Evolutionary conservation across 768 basidiomycete genomes (phyloP), one percentile per base, ranked within the genome.

Genomic region (Rubroboletus pulcherrimus): DNA sequence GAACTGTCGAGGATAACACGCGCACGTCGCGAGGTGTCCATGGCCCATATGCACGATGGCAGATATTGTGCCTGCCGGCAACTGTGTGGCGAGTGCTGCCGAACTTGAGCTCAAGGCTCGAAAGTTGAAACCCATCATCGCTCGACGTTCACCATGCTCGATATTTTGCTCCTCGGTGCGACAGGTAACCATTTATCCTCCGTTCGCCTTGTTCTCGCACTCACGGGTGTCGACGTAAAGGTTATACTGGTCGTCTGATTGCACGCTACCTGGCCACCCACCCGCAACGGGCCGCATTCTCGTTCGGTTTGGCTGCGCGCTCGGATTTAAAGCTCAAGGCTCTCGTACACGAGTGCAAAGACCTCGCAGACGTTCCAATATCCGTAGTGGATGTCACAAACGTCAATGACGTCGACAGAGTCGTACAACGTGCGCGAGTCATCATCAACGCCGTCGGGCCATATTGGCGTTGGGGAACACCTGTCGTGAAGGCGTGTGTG

Each of bases 361-460:
- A 56, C 15, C 73, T 86, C 33, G 66, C 71, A 14, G 75, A 74
- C 8, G 75, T 87, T 55, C 68, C 66, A 42, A 59, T 74, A 30
- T 75, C 84, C 21, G 70, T 81, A 37, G 74, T 89, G 12, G 89
- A 93, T 59, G 81, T 90, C 8, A 75, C 78, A 9, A 75, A 82
- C 9, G 64, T 63, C 5, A 71, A 75, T 11, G 77, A 83, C 30
- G 69, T 93, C 4, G 84, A 87, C 48, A 69, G 63, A 2, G 81
- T 75, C 2, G 85, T 93, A 15, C 78, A 77, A 62, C 66, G 67
- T 17, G 75, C 82, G 6, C 79, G 79, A 44, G 85, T 93, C 19
- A 81, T 94, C 51, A 84, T 93, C 55, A 91, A 89, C 63, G 74
- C 85, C 31, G 81, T 89, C 33, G 91, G 91, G 1, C 90, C 91